Evolutionary conservation across 257 asterid species (phyloP).

Genomic region (Catharanthus roseus): DNA sequence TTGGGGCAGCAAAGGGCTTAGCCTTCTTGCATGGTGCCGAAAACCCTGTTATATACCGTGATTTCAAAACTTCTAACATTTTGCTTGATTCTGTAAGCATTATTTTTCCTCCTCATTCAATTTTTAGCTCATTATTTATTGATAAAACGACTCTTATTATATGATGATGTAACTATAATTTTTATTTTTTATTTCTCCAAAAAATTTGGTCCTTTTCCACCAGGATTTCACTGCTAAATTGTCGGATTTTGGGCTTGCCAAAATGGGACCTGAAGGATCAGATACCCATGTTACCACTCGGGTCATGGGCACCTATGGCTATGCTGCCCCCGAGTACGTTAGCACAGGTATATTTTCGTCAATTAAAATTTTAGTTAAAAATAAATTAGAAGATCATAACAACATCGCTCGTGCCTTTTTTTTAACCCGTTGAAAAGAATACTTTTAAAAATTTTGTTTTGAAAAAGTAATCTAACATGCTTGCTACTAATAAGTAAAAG

Average conservation of each 20-base stretch:
- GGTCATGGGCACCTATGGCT: conserved; percentile 94
- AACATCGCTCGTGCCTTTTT: too few species aligned
- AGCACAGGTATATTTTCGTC: conserved; percentile 48
- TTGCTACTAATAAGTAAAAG: too few species aligned
- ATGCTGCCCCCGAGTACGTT: conserved; percentile 93
- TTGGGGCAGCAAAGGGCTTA: conserved; percentile 89
- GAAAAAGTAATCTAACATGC: too few species aligned
- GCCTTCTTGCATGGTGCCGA: conserved; percentile 89
- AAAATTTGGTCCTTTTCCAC: neutral
- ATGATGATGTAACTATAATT: neutral
- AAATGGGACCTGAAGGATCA: conserved; percentile 96
- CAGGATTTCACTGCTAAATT: conserved; percentile 87
- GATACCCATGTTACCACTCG: conserved; percentile 87
- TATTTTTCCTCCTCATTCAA: too few species aligned
- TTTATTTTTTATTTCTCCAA: too few species aligned
- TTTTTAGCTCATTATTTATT: neutral
- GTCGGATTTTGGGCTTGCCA: conserved; percentile 89
- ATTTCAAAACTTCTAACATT: conserved; percentile 80
- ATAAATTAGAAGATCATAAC: too few species aligned
- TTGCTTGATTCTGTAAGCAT: conserved; percentile 63
- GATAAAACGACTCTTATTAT: neutral
- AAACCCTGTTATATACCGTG: conserved; percentile 81
- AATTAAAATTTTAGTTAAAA: neutral
- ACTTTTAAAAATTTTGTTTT: too few species aligned
- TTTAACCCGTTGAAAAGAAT: too few species aligned